Evolutionary conservation across 805 yeast genomes (phyloP), one percentile per base, ranked within the genome.

Genomic region (Teunomyces cretensis): DNA sequence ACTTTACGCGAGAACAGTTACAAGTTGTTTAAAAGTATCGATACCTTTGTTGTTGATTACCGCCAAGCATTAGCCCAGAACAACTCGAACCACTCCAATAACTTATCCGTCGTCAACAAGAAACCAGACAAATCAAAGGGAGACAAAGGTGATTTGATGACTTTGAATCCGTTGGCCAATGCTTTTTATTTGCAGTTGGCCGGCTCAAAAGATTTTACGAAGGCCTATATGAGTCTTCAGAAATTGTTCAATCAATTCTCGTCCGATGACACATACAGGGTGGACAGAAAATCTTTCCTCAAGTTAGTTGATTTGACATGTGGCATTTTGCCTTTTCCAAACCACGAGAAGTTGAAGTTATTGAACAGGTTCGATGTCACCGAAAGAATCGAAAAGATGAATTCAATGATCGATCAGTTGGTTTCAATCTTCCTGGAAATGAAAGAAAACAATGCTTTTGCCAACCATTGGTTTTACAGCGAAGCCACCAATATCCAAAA

Each of bases 151-250:
- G 65, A 68, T 44, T 62, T 83, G 11, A 57, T 81, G 16, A 67
- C 78, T 2, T 62, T 84, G 15, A 74, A 84, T 9, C 90, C 90
- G 0, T 60, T 84, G 42, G 80, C 86, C 0, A 76, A 76, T 49
- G 74, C 83, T 0, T 62, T 84, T n/a, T 76, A 72, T 50, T 57
- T 78, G 38, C 87, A 82, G 56, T 65, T 84, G 42, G 72, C 72
- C 2, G 75, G 74, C 1, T 70, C 76, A 32, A 70, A 66, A 30
- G 78, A 73, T 42, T 78, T 77, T 47, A 63, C 67, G 14, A 66
- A 65, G 32, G 77, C 81, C 0, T 75, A 76, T 58, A 47, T 55
- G 2, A 67, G 71, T 36, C 57, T 75, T 40, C 73, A 68, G 42
- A 65, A 65, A 22, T 49, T 74, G 28, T 61, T 57, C 47, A 57